Base-by-base conservation (phyloP, 179 eudicot species). In the Silene noctiflora region DNA sequence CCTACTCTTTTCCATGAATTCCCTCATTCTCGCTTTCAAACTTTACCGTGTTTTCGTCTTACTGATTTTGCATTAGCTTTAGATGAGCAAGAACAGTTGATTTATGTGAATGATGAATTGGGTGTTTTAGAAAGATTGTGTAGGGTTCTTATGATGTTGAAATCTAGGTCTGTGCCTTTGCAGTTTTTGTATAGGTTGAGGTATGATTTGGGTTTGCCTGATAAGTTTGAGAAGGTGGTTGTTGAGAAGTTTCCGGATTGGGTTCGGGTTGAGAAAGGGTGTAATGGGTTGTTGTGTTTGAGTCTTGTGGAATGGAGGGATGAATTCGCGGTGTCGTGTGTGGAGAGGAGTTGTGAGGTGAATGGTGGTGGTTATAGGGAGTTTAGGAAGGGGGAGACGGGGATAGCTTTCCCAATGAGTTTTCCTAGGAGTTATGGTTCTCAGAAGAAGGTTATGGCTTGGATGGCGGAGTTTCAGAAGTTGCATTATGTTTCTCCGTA, bases 381-480 rank as follows among this genome's bases (percentile, higher is more conserved):
- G 59, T 91, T 91, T 59, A 88, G 79, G 81, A 88, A 83, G 74
- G 99, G 95, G 17, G 83, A 87, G 75, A 78, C 87, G 0, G 86
- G 86, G 0, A 78, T 95, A 81, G 81, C 85, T 0, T 95, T 93
- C 31, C 85, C 92, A 0, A 84, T 89, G 93, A 89, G 87, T 77
- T 95, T 93, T 77, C 98, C 98, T 0, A 86, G 90, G 61, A 94
- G 98, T 48, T 94, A 94, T 77, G 98, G 96, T 27, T 88, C 79
- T 22, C 96, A 91, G 39, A 92, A 84, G 74, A 92, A 91, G 85
- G 97, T 95, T 64, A 88, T 80, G 76, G 87, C 88, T 33, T 95
- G 99, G 97, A 95, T 95, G 97, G 95, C 86, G 35, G 99, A 93
- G 85, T 95, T 95, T 82, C 97, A 95, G 51, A 95, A 91, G 82